phyloP scores from a whole-genome alignment of 345 rosid species.

The Clausena lansium region DNA sequence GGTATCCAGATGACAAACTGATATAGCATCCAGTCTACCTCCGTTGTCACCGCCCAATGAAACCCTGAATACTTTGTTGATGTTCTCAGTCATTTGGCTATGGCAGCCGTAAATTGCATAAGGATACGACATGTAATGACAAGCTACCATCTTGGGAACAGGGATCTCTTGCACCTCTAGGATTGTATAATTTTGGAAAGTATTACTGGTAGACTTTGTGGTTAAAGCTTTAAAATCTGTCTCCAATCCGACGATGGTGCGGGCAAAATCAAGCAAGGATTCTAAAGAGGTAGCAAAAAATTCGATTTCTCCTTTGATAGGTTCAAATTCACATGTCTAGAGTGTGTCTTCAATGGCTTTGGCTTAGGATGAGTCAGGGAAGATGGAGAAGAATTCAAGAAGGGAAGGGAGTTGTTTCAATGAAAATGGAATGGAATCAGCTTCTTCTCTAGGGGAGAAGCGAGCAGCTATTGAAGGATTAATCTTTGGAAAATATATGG shows the following conservation, averaged over 20 bases:
- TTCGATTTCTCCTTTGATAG: constrained; percentile 24
- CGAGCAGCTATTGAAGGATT: background rate
- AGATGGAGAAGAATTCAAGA: constrained; percentile 19
- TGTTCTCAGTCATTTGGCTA: constrained; percentile 23
- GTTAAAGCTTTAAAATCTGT: constrained; percentile 16
- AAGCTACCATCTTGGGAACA: constrained; percentile 34
- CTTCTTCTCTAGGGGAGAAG: background rate
- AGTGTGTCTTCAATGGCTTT: constrained; percentile 20
- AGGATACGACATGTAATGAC: constrained; percentile 43
- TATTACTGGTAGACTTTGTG: constrained; percentile 1
- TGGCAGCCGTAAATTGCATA: constrained; percentile 44
- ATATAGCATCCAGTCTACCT: constrained; percentile 30
- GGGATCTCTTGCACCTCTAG: constrained; percentile 21
- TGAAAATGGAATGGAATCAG: background rate
- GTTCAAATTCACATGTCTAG: constrained; percentile 7
- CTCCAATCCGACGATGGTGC: constrained; percentile 20
- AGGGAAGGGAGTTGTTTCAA: constrained; percentile 8
- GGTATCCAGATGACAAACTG: constrained; percentile 54
- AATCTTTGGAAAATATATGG: background rate
- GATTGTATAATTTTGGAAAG: constrained; percentile 38
- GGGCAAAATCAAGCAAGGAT: constrained; percentile 26
- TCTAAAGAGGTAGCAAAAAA: constrained; percentile 23
- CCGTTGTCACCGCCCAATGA: constrained; percentile 38
- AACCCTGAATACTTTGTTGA: constrained; percentile 32
- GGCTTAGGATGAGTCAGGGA: constrained; percentile 19